Conservation (phyloP, 805 yeast genomes). For the Teunomyces tritomae region DNA sequence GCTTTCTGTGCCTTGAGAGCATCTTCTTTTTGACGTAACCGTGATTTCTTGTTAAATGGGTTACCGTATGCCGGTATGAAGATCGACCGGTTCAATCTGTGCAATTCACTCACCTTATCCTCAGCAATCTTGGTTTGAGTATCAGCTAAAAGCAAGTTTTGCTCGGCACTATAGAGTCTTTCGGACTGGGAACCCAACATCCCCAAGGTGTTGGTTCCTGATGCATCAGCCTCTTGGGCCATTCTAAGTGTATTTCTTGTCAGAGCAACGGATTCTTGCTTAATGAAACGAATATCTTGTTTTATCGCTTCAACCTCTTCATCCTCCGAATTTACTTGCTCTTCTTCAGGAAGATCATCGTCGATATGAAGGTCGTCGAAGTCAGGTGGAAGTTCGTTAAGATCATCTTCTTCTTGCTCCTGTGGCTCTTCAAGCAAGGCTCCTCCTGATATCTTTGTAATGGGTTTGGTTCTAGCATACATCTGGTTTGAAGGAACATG, state of each 20-base stretch:
- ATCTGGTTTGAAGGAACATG: conserved; percentile 33
- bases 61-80: conserved; percentile 76
- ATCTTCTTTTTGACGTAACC: conserved; percentile 72
- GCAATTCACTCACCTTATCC: conserved; percentile 75
- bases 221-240: conserved; percentile 49
- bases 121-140: conserved; percentile 82
- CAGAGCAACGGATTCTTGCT: conserved; percentile 81
- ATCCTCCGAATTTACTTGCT: conserved; percentile 59
- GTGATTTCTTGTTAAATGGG: conserved; percentile 82
- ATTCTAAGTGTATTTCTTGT: conserved; percentile 74
- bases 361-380: conserved; percentile 41
- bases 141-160: conserved; percentile 69
- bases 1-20: conserved; percentile 59
- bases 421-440: background rate
- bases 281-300: conserved; percentile 76
- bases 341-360: conserved; percentile 33
- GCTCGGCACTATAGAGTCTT: conserved; percentile 75
- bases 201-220: conserved; percentile 71
- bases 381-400: conserved; percentile 31
- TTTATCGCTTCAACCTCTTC: conserved; percentile 87
- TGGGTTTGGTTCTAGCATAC: conserved; percentile 13
- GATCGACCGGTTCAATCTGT: conserved; percentile 74
- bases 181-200: conserved; percentile 94
- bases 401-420: conserved; percentile 28
- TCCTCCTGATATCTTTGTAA: conserved; percentile 14